Conservation (phyloP, 2,329 filamentous ascomycete species). For the Sclerotinia spermophila region DNA sequence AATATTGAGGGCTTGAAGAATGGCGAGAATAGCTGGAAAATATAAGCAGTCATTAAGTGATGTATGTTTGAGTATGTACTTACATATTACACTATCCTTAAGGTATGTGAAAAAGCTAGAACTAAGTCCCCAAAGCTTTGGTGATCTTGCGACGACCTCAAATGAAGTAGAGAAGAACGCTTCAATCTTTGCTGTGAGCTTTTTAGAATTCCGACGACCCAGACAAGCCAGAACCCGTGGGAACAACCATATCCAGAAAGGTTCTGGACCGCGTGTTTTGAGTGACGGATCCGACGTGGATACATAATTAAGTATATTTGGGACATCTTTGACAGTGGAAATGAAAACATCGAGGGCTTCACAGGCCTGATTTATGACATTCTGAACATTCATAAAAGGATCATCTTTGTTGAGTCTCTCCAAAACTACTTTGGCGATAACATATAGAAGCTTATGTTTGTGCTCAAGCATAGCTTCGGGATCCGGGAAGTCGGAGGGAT, state of each 20-base stretch:
- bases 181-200: slow-evolving; percentile 50
- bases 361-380: slow-evolving; percentile 56
- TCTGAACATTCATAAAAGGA: slow-evolving; percentile 55
- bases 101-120: slow-evolving; percentile 48
- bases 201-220: slow-evolving; percentile 48
- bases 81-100: slow-evolving; percentile 39
- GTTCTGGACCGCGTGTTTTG: slow-evolving; percentile 51
- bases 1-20: slow-evolving; percentile 27
- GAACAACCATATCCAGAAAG: slow-evolving; percentile 63
- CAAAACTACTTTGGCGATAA: slow-evolving; percentile 75
- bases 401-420: slow-evolving; percentile 66
- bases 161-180: slow-evolving; percentile 50
- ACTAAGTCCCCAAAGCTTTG: slow-evolving; percentile 48
- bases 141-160: slow-evolving; percentile 43
- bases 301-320: slow-evolving; percentile 56
- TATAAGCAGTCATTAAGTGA: slow-evolving; percentile 19
- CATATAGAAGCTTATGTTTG: slow-evolving; percentile 81
- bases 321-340: slow-evolving; percentile 71
- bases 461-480: slow-evolving; percentile 66
- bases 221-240: slow-evolving; percentile 56
- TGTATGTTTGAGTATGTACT: slow-evolving; percentile 17
- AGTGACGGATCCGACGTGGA: slow-evolving; percentile 44
- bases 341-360: slow-evolving; percentile 77
- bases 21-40: slow-evolving; percentile 26
- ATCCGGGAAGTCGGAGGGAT: slow-evolving; percentile 44